Conservation (phyloP, 257 asterid species). For the Penstemon eatonii region DNA sequence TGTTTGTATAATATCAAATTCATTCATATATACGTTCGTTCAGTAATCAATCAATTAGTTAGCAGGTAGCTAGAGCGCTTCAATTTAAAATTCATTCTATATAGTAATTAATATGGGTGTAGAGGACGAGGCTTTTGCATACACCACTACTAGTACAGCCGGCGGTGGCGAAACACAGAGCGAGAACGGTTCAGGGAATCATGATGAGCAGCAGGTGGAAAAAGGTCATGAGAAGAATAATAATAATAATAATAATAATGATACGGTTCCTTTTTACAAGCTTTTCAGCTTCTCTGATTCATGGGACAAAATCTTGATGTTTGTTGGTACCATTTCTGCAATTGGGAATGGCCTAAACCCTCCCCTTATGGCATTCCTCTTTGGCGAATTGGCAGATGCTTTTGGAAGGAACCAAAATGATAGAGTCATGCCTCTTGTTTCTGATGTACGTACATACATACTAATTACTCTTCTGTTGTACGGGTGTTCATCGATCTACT, state of each 20-base stretch:
- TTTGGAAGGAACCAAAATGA: neutral
- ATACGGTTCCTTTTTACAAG: slow-evolving; percentile 19
- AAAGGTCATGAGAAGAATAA: neutral
- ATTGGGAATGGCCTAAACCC: slow-evolving; percentile 15
- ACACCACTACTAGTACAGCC: neutral
- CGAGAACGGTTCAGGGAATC: neutral
- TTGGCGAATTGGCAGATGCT: slow-evolving; percentile 17
- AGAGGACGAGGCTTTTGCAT: neutral
- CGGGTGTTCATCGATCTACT: too few relatives aligned
- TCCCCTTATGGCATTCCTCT: slow-evolving; percentile 17
- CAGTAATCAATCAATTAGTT: too few relatives aligned
- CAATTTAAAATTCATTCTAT: too few relatives aligned
- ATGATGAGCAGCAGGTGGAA: too few relatives aligned
- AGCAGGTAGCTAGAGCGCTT: too few relatives aligned
- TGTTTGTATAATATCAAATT: too few relatives aligned
- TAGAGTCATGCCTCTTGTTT: slow-evolving; percentile 3
- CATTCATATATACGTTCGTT: too few relatives aligned
- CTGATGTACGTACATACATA: neutral
- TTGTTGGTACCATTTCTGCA: slow-evolving; percentile 3
- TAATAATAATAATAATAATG: neutral
- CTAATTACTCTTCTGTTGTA: too few relatives aligned
- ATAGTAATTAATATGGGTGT: neutral
- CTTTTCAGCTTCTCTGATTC: slow-evolving; percentile 4
- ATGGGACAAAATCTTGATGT: slow-evolving; percentile 15
- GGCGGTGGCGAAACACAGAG: neutral